Evolutionary conservation across 2,329 filamentous ascomycete species (phyloP), one percentile per base, ranked within the genome.

Genomic region (Pseudopithomyces chartarum): DNA sequence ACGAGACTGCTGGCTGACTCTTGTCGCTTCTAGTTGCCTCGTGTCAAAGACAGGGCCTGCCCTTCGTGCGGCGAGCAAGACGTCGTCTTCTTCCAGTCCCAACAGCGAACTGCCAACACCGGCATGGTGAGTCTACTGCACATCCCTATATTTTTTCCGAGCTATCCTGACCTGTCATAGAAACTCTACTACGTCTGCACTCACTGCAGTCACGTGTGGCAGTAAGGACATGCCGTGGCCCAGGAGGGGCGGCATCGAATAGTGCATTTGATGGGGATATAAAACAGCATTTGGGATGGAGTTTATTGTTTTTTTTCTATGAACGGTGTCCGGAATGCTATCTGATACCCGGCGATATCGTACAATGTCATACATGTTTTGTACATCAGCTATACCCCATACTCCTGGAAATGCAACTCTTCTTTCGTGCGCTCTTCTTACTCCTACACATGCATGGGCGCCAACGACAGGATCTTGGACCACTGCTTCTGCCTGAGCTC

Each of bases 11-110:
- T 72, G 57, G 73, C 71, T 75, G 66, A 75, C 70, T 65, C 58
- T 65, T 54, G 57, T 61, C 66, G 68, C 61, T 52, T 83, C 73
- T 86, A 97, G 93, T 90, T 98, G 76, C 95, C 95, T 63, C 89
- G 93, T 70, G 89, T 69, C 91, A 92, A 75, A n/a, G 45, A 48
- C 12, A 92, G 90, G 79, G 84, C 85, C 58, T 99, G 95, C 80
- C 92, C 92, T 51, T 85, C 83, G 66, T 99, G 96, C 82, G 84
- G 85, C 64, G 90, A 95, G 76, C 87, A 87, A 67, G 93, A 98
- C 79, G 92, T 93, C 44, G 96, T 99, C 58, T 99, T 97, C 81
- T 99, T 99, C 82, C 95, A 99, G 81, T 97, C 93, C 60, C 95
- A 99, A 76, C 93, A 98, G 81, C 90, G 95, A 78, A 97, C 90